Base-by-base conservation (phyloP, 305 asterid species). In the Solanum hybrid region DNA sequence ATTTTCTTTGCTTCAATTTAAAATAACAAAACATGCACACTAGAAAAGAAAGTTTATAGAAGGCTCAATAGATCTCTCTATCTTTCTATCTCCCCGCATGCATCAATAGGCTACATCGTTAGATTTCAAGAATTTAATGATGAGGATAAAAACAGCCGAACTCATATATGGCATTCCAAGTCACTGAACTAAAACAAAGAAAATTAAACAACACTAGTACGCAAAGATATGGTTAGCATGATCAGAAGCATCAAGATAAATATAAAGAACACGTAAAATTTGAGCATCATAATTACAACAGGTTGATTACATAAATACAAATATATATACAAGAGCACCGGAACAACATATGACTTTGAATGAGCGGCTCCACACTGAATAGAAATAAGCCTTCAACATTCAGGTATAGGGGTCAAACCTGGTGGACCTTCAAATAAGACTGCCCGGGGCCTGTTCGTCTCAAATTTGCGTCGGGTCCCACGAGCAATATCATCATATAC, bases 371-470 rank as follows among this genome's bases (percentile, higher is more conserved):
- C 27, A 12, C 88, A 88, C 27, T 86, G 29, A 90, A 29, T 45
- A 73, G 29, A 81, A 22, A 61, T 32, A 61, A 31, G 33, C n/a
- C 20, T 90, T 33, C 65, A 86, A 86, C 22, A 79, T 88, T 92
- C 83, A 87, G 90, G 89, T 22, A n/a, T 88, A 91, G 91, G 87
- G 77, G 61, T 72, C 93, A 92, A 84, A 97, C 99, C 99, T 94
- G 99, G 99, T 90, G 99, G 99, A 89, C 99, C 99, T 95, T 97
- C 99, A 92, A 97, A 97, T 83, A 97, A 95, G 83, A 97, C 98
- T 26, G 98, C 99, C 83, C 97, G 97, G 45, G 99, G 99, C 93
- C 99, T 93, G 92, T 96, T 97, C 29, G 98, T 92, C 97, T 97
- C 99, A 90, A 97, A 97, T 93, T 97, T 97, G 80, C 96, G 91